These are phyloP conservation scores for Pisolithus albus DNA, from an alignment of 768 basidiomycete genomes.

Conservation along the genomic window DNA sequence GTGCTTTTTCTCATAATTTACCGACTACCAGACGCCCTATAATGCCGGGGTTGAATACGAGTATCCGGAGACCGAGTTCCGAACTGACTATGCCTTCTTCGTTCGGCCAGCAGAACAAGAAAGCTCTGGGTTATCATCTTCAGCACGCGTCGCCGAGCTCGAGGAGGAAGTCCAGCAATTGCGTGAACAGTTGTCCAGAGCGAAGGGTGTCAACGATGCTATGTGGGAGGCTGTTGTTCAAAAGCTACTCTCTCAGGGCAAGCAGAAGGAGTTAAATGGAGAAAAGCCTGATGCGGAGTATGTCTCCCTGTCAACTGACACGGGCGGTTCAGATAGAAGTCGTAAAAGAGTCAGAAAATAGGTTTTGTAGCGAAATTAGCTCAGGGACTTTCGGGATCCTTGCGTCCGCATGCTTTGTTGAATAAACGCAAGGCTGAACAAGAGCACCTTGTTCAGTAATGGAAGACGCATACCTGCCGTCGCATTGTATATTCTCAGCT, in stretches of 20 bases:
- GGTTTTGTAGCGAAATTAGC: too few species aligned
- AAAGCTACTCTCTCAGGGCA: conserved; percentile 39
- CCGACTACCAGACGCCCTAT: conserved; percentile 10
- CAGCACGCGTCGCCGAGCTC: conserved; percentile 57
- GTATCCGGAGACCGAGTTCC: conserved; percentile 51
- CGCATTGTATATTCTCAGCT: too few species aligned
- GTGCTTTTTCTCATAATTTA: background rate
- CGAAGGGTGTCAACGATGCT: conserved; percentile 85
- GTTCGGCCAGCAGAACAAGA: conserved; percentile 36
- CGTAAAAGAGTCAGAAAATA: conserved; percentile 2
- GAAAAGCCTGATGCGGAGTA: background rate
- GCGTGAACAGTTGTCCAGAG: conserved; percentile 66
- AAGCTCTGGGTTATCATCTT: conserved; percentile 33
- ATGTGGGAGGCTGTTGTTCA: conserved; percentile 91
- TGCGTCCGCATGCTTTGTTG: too few species aligned
- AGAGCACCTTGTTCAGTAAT: too few species aligned
- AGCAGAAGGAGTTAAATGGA: conserved; percentile 15
- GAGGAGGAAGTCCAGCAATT: conserved; percentile 65
- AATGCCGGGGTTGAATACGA: conserved; percentile 18
- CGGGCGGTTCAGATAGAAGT: background rate
- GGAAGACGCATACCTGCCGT: too few species aligned
- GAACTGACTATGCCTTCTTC: conserved; percentile 63
- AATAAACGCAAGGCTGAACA: too few species aligned
- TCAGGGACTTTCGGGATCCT: too few species aligned
- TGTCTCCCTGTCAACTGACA: background rate